A percentile compares a stretch with the other conserved stretches of the same genome.
Evolutionary conservation across 176 grass and related monocot species (phyloP).

Genomic region (Pontederia crassipes): DNA sequence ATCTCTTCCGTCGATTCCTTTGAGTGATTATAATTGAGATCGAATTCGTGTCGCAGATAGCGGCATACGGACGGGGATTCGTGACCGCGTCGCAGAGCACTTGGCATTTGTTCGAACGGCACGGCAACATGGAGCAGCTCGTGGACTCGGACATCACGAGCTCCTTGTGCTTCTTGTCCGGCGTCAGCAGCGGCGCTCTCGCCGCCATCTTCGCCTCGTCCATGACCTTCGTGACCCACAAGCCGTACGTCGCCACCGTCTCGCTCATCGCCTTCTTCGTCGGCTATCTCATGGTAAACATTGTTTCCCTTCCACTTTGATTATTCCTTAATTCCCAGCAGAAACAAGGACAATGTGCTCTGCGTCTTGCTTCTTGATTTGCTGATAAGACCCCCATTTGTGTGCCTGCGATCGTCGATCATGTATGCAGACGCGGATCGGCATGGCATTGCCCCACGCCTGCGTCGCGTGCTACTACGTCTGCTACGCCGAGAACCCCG

Average conservation of each 20-base stretch:
- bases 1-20: neutral
- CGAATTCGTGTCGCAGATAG: constrained; percentile 35
- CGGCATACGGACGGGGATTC: constrained; percentile 74
- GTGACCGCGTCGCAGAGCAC: constrained; percentile 87
- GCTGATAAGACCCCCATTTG: neutral
- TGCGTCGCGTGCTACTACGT: constrained; percentile 96
- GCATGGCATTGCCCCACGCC: constrained; percentile 94
- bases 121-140: constrained; percentile 50
- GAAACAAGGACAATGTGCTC: too few species aligned
- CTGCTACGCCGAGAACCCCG: constrained; percentile 82
- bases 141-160: constrained; percentile 97
- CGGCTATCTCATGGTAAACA: constrained; percentile 72
- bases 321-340: neutral
- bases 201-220: constrained; percentile 62
- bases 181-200: constrained; percentile 76
- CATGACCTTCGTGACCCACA: constrained; percentile 52
- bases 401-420: too few species aligned
- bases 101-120: constrained; percentile 64
- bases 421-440: constrained; percentile 59
- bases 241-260: constrained; percentile 79
- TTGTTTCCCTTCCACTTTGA: neutral
- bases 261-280: constrained; percentile 86
- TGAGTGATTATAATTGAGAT: neutral
- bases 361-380: neutral
- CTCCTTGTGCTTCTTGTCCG: constrained; percentile 83